A percentile compares a stretch with the other conserved stretches of the same genome.
These are phyloP conservation scores for Geosmithia flava DNA, from an alignment of 2,329 filamentous ascomycete genomes.

Conservation along the genomic window DNA sequence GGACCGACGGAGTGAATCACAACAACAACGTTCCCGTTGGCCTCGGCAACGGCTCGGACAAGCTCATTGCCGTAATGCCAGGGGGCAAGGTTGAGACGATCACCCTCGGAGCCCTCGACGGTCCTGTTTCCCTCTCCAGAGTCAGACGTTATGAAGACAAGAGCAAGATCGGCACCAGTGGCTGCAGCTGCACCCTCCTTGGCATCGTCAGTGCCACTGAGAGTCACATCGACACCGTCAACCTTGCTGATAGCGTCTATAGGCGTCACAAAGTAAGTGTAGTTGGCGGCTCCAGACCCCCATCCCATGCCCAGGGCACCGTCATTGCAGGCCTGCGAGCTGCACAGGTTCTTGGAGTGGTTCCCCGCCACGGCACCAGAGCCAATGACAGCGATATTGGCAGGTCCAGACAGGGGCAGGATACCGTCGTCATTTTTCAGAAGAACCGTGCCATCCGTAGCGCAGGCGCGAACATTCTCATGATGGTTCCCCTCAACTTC, in stretches of 20 bases:
- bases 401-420: slow-evolving; percentile 34
- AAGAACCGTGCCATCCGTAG: slow-evolving; percentile 46
- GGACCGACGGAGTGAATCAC: slow-evolving; percentile 64
- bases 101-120: slow-evolving; percentile 46
- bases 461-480: slow-evolving; percentile 44
- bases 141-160: slow-evolving; percentile 55
- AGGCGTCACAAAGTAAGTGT: slow-evolving; percentile 54
- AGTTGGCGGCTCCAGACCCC: slow-evolving; percentile 49
- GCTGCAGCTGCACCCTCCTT: slow-evolving; percentile 26
- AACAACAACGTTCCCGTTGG: slow-evolving; percentile 55
- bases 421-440: slow-evolving; percentile 49
- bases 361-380: slow-evolving; percentile 48
- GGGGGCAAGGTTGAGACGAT: slow-evolving; percentile 51
- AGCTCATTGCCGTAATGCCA: slow-evolving; percentile 52
- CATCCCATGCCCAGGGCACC: slow-evolving; percentile 60
- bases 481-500: slow-evolving; percentile 49
- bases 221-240: slow-evolving; percentile 37
- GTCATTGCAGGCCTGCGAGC: slow-evolving; percentile 45
- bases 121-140: slow-evolving; percentile 54
- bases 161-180: slow-evolving; percentile 38
- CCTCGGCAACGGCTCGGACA: slow-evolving; percentile 47
- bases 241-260: slow-evolving; percentile 50
- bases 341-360: slow-evolving; percentile 50
- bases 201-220: slow-evolving; percentile 46
- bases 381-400: slow-evolving; percentile 45